Evolutionary conservation across 148 eudicot species (phyloP).

Genomic region (Spergularia bocconei): DNA sequence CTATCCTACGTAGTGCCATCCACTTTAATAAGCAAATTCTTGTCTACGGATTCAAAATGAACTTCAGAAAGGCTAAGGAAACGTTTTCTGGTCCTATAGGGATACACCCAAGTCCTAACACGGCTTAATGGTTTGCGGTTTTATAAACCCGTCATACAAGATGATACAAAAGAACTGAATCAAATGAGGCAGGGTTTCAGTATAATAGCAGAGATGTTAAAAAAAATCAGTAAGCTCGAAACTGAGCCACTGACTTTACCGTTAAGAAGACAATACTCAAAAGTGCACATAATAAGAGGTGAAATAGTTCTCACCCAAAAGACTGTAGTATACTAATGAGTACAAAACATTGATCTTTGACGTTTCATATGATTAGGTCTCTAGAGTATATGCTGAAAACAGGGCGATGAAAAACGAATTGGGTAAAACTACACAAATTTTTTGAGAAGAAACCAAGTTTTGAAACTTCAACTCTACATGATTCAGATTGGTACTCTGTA

Average conservation of each 20-base stretch:
- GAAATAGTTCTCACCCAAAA: background rate
- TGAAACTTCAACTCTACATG: background rate
- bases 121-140: too few species aligned
- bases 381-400: background rate
- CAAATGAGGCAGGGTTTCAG: background rate
- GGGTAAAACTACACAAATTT: background rate
- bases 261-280: background rate
- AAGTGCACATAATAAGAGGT: background rate
- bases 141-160: background rate
- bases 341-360: constrained; percentile 5
- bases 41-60: background rate
- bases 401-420: background rate
- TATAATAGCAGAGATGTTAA: background rate
- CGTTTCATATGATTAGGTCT: background rate
- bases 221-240: background rate
- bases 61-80: background rate
- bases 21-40: background rate
- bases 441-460: constrained; percentile 5
- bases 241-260: background rate
- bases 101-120: too few species aligned
- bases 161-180: background rate
- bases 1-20: background rate
- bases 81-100: too few species aligned
- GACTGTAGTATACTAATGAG: background rate
- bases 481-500: constrained; percentile 10